Base-by-base conservation (phyloP, 768 basidiomycete genomes). In the Suillus luteus region DNA sequence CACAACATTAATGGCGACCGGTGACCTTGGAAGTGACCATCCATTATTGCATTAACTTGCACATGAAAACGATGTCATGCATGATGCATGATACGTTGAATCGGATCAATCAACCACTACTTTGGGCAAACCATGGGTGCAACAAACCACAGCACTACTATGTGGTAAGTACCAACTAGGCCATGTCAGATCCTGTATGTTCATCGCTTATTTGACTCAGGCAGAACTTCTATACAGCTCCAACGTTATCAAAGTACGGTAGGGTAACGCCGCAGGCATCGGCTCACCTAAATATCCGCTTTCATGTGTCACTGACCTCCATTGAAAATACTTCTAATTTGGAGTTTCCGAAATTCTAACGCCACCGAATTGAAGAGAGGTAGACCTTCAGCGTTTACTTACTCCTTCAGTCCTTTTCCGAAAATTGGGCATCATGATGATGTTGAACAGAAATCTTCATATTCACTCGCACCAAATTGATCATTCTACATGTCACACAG, bases 401-500 rank as follows among this genome's bases (percentile, higher is more conserved):
- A 27, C 49, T 27, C 49, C 8, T 61, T 75, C 68, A 76, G 63
- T 19, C 48, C 69, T 49, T 48, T 31, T 31, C 31, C 64, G 40
- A 76, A 65, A 64, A 64, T 66, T 67, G 66, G 55, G 19, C 73
- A 75, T 61, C 62, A 61, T 52, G 71, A 74, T 33, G 24, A 65
- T n/a, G 63, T 66, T 22, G 75, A 74, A 44, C 68, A 63, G 73
- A 14, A 57, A 75, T 75, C n/a, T n/a, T 40, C 27, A 40, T 22
- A 5, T 37, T 49, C 57, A 35, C 49, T 27, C 51, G 27, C 27
- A 31, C 49, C 51, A 24, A 49, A 49, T 9, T 35, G n/a, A 6
- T 24, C 24, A 52, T 62, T n/a, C 40, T 55, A 8, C 84, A 79
- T 60, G 71, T 77, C 22, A 49, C 48, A 24, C n/a, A 44, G 46